phyloP scores from a whole-genome alignment of 1,284 basidiomycete genomes.

The Malassezia furfur region DNA sequence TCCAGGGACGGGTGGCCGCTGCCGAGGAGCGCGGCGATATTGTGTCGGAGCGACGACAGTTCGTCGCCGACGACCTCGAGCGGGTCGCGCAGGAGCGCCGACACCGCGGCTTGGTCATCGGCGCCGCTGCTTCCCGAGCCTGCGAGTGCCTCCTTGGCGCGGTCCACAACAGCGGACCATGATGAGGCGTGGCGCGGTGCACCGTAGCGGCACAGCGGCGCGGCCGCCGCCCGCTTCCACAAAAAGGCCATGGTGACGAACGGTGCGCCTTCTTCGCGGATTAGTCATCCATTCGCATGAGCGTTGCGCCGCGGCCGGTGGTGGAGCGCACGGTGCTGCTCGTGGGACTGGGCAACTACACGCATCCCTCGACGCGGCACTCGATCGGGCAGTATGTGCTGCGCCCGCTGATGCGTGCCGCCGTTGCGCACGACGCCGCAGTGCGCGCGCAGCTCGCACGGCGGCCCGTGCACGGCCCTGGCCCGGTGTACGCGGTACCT shows the following conservation, averaged over 20 bases:
- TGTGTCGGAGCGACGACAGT: constrained; percentile 64
- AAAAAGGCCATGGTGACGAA: neutral
- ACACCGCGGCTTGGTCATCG: neutral
- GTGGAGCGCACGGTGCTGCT: constrained; percentile 9
- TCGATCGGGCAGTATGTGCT: constrained; percentile 17
- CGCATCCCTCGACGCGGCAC: constrained; percentile 15
- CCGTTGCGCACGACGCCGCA: constrained; percentile 2
- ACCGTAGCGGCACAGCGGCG: neutral
- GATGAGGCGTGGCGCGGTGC: neutral
- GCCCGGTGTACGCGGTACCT: neutral
- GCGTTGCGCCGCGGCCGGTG: constrained; percentile 1
- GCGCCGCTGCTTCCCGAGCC: neutral
- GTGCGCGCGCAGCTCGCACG: neutral
- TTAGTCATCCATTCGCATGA: constrained; percentile 10
- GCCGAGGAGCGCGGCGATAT: constrained; percentile 70
- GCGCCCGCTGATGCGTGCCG: neutral
- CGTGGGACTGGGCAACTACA: constrained; percentile 17
- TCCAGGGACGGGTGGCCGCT: constrained; percentile 78
- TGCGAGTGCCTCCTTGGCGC: constrained; percentile 3
- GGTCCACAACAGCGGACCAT: constrained; percentile 9
- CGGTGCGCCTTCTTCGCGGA: neutral
- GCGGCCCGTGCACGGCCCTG: neutral
- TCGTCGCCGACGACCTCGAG: constrained; percentile 50
- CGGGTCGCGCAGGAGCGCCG: constrained; percentile 23
- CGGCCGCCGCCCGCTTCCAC: neutral